Percentiles rank a stretch among this genome's conserved stretches.
phyloP scores from a whole-genome alignment of 257 asterid species.

The Solanum pinnatisectum region DNA sequence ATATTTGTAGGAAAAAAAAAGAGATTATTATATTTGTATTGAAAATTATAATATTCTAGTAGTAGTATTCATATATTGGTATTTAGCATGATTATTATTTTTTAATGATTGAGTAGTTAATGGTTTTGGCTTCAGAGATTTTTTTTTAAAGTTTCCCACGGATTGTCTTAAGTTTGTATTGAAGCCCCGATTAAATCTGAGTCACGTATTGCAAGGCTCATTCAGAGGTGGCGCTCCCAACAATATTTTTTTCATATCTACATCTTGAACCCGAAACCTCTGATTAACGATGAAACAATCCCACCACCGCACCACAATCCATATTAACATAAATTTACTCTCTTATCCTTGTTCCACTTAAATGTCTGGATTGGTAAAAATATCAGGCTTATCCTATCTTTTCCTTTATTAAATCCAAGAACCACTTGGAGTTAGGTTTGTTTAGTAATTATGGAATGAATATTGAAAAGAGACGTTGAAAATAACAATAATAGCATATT shows the following conservation, averaged over 20 bases:
- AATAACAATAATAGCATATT: too few species aligned
- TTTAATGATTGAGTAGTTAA: background rate
- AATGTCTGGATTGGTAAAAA: too few species aligned
- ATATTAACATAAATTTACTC: too few species aligned
- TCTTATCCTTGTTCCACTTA: background rate
- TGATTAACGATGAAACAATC: too few species aligned
- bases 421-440: background rate
- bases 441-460: background rate
- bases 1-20: background rate
- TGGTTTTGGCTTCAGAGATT: background rate
- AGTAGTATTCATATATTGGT: background rate
- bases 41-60: background rate
- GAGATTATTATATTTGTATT: background rate
- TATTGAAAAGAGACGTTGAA: background rate
- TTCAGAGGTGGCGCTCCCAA: too few species aligned
- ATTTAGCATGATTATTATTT: background rate
- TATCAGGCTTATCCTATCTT: background rate
- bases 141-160: too few species aligned
- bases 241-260: too few species aligned
- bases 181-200: background rate
- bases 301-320: fast-evolving
- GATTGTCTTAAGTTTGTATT: too few species aligned
- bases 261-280: fast-evolving
- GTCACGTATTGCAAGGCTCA: background rate
- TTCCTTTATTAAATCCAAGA: background rate